Conservation (phyloP, 495 filamentous ascomycete genomes). For the Aspergillus nanangensis region DNA sequence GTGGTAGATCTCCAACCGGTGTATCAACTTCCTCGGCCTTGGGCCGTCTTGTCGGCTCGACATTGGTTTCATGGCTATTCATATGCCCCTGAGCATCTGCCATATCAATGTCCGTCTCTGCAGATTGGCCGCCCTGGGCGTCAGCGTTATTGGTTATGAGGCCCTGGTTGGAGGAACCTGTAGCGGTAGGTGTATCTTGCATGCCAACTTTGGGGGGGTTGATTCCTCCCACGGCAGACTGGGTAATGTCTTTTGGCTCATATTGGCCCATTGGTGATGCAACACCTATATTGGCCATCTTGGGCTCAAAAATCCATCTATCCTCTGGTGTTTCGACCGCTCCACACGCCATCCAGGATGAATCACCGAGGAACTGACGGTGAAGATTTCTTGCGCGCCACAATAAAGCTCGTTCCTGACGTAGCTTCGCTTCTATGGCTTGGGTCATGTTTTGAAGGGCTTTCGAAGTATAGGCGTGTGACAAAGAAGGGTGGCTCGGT, state of each 20-base stretch:
- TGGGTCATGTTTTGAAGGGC: slow-evolving; percentile 75
- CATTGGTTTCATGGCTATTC: not conserved
- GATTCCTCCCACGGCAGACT: slow-evolving; percentile 5
- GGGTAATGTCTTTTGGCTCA: slow-evolving; percentile 11
- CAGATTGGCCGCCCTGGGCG: slow-evolving; percentile 2
- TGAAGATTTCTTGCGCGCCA: slow-evolving; percentile 76
- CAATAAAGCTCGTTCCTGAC: slow-evolving; percentile 69
- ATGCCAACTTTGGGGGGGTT: slow-evolving; percentile 4
- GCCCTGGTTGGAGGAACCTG: too few species aligned
- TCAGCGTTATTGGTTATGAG: slow-evolving; percentile 4
- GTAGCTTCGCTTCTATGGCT: slow-evolving; percentile 64
- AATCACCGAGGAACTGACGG: slow-evolving; percentile 73
- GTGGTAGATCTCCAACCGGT: slow-evolving; percentile 33
- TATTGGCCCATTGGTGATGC: slow-evolving; percentile 15
- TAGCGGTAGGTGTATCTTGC: too few species aligned
- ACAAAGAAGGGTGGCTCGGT: slow-evolving; percentile 75
- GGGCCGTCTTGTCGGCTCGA: slow-evolving; percentile 18
- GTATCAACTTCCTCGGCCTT: slow-evolving; percentile 41
- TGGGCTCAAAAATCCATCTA: slow-evolving; percentile 38
- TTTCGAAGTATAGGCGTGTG: slow-evolving; percentile 74
- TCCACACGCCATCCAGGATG: slow-evolving; percentile 71
- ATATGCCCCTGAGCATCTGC: slow-evolving; percentile 21
- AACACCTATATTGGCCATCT: slow-evolving; percentile 12
- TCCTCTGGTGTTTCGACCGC: slow-evolving; percentile 35
- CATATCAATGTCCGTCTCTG: slow-evolving; percentile 43